Evolutionary conservation across 306 rosid genomes (phyloP).

Genomic region (Glycine tomentella): DNA sequence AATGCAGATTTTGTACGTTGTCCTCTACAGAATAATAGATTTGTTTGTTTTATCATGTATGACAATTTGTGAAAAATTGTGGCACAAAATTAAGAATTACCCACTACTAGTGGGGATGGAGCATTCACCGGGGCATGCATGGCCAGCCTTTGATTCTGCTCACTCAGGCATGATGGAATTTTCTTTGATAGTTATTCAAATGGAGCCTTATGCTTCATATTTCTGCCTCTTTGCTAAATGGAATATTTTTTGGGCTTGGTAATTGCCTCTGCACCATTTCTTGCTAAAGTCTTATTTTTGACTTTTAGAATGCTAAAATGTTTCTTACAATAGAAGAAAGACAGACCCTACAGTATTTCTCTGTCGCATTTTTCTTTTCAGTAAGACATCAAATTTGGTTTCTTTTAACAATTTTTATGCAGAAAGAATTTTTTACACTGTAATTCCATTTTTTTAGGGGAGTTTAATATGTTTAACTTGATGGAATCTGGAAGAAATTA

Average conservation of each 20-base stretch:
- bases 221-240: not conserved
- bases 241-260: not conserved
- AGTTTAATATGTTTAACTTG: too few species aligned
- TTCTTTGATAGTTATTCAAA: too few species aligned
- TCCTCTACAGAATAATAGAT: not conserved
- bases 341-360: too few species aligned
- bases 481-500: not conserved
- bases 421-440: not conserved
- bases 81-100: too few species aligned
- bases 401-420: too few species aligned
- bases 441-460: not conserved
- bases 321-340: not conserved
- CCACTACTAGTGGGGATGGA: not conserved
- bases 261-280: not conserved
- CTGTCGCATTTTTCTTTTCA: too few species aligned
- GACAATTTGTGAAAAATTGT: not conserved
- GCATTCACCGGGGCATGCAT: too few species aligned
- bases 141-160: not conserved
- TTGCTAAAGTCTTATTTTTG: not conserved
- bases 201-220: too few species aligned
- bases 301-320: not conserved
- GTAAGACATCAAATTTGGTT: not conserved
- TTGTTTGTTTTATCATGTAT: not conserved
- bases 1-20: constrained; percentile 21
- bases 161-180: not conserved